Conservation (phyloP, 768 basidiomycete genomes). For the Collybiopsis luxurians region DNA sequence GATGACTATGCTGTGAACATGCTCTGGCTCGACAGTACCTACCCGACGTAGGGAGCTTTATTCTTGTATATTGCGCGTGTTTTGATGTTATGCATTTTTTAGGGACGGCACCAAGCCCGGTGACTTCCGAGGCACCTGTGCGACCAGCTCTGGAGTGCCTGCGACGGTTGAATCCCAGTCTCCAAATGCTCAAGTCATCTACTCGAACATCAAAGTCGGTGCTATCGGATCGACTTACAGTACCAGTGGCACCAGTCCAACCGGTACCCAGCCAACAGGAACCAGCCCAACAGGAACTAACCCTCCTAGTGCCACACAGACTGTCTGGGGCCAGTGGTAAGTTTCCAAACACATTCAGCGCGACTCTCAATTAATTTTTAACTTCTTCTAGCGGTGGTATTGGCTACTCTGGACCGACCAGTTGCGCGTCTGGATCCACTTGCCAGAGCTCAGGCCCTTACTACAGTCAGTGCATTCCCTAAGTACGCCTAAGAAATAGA, state of each 20-base stretch:
- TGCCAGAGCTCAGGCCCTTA: neutral
- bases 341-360: conserved; percentile 4
- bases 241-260: neutral
- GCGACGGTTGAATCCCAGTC: conserved; percentile 36
- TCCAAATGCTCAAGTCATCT: conserved; percentile 43
- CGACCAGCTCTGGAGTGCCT: conserved; percentile 45
- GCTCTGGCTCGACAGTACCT: conserved; percentile 56
- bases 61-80: too few relatives aligned
- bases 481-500: too few relatives aligned
- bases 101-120: conserved; percentile 30
- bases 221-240: conserved; percentile 42
- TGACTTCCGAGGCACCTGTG: conserved; percentile 47
- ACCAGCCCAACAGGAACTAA: conserved; percentile 5
- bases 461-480: too few relatives aligned
- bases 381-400: conserved; percentile 1
- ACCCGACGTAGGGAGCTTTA: conserved; percentile 32
- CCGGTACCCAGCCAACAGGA: neutral
- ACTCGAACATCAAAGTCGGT: conserved; percentile 54
- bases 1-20: conserved; percentile 53
- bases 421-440: neutral
- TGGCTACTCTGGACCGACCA: conserved; percentile 7
- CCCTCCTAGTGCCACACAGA: conserved; percentile 26
- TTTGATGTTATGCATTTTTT: too few relatives aligned
- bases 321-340: conserved; percentile 35
- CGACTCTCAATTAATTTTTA: neutral